A percentile compares a stretch with the other conserved stretches of the same genome.
Conservation (phyloP, 345 rosid genomes). For the Capsella bursapastoris region DNA sequence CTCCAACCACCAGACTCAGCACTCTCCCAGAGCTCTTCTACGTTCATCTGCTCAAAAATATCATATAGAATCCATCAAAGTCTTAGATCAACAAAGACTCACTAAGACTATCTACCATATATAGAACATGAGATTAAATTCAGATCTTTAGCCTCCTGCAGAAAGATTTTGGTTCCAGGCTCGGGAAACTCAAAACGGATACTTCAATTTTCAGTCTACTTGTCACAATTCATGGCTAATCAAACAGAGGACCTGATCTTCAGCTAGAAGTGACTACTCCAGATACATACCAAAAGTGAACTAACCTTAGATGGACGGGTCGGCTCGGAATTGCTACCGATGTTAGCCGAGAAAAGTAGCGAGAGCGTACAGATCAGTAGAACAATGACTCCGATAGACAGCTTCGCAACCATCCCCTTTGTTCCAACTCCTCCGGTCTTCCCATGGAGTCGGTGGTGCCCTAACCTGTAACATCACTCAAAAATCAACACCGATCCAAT, state of each 20-base stretch:
- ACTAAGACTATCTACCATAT: not conserved
- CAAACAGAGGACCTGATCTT: slow-evolving; percentile 37
- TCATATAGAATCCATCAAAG: slow-evolving; percentile 28
- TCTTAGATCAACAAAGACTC: slow-evolving; percentile 14
- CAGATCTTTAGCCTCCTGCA: not conserved
- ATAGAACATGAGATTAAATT: not conserved
- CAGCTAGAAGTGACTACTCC: slow-evolving; percentile 29
- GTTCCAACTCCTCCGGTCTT: slow-evolving; percentile 67
- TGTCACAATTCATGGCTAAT: slow-evolving; percentile 21
- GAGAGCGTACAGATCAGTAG: slow-evolving; percentile 82
- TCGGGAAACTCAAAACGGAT: slow-evolving; percentile 1
- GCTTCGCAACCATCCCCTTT: slow-evolving; percentile 64
- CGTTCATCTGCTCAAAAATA: slow-evolving; percentile 63
- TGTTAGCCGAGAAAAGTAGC: slow-evolving; percentile 59
- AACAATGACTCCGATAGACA: slow-evolving; percentile 65
- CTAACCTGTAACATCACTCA: slow-evolving; percentile 53
- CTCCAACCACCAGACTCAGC: slow-evolving; percentile 89
- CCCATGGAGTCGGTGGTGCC: slow-evolving; percentile 68
- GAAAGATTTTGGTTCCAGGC: not conserved
- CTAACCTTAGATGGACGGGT: slow-evolving; percentile 60
- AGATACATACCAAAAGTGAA: not conserved
- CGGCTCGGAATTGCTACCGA: slow-evolving; percentile 52
- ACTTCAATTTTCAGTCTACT: not conserved
- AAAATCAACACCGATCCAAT: slow-evolving; percentile 42
- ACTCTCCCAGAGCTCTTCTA: slow-evolving; percentile 86